phyloP scores from a whole-genome alignment of 257 asterid genomes.

The Solanum bulbocastanum region DNA sequence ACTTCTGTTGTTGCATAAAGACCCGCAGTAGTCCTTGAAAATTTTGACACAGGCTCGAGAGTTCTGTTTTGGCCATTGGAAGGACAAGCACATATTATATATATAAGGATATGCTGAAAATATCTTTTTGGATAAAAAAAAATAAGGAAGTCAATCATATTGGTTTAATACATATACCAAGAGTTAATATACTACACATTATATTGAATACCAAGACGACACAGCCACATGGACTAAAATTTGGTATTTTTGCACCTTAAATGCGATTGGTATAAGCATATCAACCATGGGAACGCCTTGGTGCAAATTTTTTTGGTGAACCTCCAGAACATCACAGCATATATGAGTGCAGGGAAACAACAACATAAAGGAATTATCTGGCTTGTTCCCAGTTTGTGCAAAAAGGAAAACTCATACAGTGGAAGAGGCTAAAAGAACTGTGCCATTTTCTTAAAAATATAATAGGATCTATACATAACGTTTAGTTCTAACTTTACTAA shows the following conservation, averaged over 20 bases:
- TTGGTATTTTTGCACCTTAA: background rate
- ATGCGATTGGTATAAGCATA: background rate
- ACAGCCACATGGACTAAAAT: background rate
- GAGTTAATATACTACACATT: background rate
- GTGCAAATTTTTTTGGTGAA: background rate
- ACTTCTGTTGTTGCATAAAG: background rate
- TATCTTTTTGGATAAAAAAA: background rate
- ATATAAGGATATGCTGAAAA: background rate
- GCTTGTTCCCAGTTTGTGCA: background rate
- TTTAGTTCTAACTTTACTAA: background rate
- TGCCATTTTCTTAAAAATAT: background rate
- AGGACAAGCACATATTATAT: background rate
- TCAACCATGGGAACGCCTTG: background rate
- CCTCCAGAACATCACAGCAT: background rate
- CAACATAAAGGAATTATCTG: background rate
- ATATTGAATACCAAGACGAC: background rate
- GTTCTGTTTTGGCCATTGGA: background rate
- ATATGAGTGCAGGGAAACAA: background rate
- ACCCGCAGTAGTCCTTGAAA: background rate
- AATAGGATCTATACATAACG: background rate
- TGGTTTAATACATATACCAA: background rate
- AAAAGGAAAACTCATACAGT: background rate
- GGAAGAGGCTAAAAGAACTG: background rate
- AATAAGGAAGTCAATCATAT: background rate
- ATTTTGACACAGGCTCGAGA: background rate